Conservation (phyloP, 352 stramenopile species). For the Globisporangium irregulare region DNA sequence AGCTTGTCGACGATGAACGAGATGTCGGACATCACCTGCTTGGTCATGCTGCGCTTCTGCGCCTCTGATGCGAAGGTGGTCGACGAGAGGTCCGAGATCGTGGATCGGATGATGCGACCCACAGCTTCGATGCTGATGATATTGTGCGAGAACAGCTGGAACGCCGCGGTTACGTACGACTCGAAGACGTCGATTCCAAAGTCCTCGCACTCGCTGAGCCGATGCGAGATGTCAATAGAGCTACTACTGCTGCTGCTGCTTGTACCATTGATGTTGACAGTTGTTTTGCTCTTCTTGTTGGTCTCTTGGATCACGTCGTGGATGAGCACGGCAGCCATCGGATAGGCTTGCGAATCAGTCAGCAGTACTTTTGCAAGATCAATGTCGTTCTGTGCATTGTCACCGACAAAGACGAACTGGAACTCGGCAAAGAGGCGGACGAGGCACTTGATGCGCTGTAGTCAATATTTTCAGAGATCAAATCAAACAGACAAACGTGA, state of each 20-base stretch:
- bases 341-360: conserved; percentile 6
- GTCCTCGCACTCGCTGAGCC: conserved; percentile 9
- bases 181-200: conserved; percentile 10
- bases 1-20: conserved; percentile 16
- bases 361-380: conserved; percentile 15
- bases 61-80: conserved; percentile 13
- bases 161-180: conserved; percentile 19
- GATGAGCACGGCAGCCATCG: conserved; percentile 21
- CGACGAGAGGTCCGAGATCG: conserved; percentile 9
- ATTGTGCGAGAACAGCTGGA: conserved; percentile 5
- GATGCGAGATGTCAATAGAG: not conserved
- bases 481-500: not conserved
- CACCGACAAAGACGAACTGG: conserved; percentile 23
- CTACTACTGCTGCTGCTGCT: not conserved
- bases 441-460: conserved; percentile 17
- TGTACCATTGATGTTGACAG: not conserved
- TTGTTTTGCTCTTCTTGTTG: not conserved
- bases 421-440: conserved; percentile 20
- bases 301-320: conserved; percentile 15
- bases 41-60: conserved; percentile 19
- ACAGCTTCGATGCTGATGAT: conserved; percentile 13
- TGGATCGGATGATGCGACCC: conserved; percentile 15
- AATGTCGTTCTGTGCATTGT: conserved; percentile 21
- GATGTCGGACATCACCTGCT: conserved; percentile 18
- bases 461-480: not conserved